Evolutionary conservation across 768 basidiomycete species (phyloP).

Genomic region (Panaeolus cyanescens): DNA sequence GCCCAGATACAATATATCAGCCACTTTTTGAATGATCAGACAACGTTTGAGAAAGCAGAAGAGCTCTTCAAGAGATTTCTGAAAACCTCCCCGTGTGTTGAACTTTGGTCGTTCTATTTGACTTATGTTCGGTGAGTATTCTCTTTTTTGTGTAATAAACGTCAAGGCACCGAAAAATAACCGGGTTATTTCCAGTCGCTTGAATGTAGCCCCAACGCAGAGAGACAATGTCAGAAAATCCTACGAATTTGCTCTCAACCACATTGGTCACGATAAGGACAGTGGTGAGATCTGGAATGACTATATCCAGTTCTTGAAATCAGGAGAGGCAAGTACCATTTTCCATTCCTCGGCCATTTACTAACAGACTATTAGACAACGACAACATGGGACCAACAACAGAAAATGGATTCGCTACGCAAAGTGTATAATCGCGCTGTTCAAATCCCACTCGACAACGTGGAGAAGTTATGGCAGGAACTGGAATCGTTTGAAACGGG

Average conservation of each 20-base stretch:
- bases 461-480: conserved; percentile 92
- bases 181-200: conserved; percentile 46
- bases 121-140: conserved; percentile 82
- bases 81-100: conserved; percentile 82
- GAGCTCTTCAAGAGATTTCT: conserved; percentile 88
- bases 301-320: conserved; percentile 87
- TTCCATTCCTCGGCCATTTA: neutral
- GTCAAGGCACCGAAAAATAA: conserved; percentile 10
- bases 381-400: conserved; percentile 94
- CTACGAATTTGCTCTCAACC: conserved; percentile 89
- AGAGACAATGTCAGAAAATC: conserved; percentile 83
- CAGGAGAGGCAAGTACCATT: conserved; percentile 62
- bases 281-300: conserved; percentile 93
- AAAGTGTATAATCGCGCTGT: conserved; percentile 94
- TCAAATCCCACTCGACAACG: conserved; percentile 91
- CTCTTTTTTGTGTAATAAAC: conserved; percentile 15
- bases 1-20: conserved; percentile 86
- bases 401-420: conserved; percentile 91
- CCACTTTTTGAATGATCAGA: conserved; percentile 66
- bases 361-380: conserved; percentile 41
- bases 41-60: conserved; percentile 77
- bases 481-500: conserved; percentile 89
- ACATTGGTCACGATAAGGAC: conserved; percentile 91
- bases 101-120: conserved; percentile 92
- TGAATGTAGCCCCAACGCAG: conserved; percentile 64